Evolutionary conservation across 1,284 basidiomycete genomes (phyloP), one percentile per base, ranked within the genome.

Genomic region (Exobasidium cylindrosporum): DNA sequence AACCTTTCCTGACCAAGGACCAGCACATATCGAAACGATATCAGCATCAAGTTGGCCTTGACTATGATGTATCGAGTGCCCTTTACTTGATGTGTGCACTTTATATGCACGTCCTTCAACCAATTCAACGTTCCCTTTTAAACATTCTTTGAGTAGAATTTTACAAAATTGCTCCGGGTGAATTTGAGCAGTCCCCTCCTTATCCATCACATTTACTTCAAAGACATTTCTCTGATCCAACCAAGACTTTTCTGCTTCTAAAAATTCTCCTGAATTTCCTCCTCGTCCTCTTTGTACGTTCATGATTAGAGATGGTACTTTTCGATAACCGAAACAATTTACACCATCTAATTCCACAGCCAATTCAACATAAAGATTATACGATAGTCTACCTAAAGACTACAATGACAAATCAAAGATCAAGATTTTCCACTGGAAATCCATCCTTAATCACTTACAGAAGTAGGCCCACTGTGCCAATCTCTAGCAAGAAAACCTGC

Each of bases 401-500:
- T 50, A n/a, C n/a, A n/a, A n/a, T n/a, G n/a, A n/a, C n/a, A n/a
- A n/a, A 23, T 13, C 13, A 44, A 14, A 23, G 13, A 23, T 13
- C n/a, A 14, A 44, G 43, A 14, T 14, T 14, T 23, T 44, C 14
- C n/a, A 44, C 43, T 23, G 43, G 43, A 14, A 44, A 23, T 13
- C 14, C 43, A 14, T 44, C n/a, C 13, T 44, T 23, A 23, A 23
- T 10, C 47, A 26, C 47, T 50, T 21, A 50, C 47, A 45, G 78
- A 58, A 1, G 80, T 81, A 1, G 68, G 58, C 6, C 70, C 61
- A 52, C 67, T 77, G 45, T 87, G 86, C 87, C 87, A 88, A 74
- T 92, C 88, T 60, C 86, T 84, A 0, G 93, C 92, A 26, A 96
- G 84, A n/a, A 97, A 87, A 0, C 92, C 93, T 1, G 92, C 93